Conservation (phyloP, 2,329 filamentous ascomycete genomes). For the Bimuria novae-zelandiae region DNA sequence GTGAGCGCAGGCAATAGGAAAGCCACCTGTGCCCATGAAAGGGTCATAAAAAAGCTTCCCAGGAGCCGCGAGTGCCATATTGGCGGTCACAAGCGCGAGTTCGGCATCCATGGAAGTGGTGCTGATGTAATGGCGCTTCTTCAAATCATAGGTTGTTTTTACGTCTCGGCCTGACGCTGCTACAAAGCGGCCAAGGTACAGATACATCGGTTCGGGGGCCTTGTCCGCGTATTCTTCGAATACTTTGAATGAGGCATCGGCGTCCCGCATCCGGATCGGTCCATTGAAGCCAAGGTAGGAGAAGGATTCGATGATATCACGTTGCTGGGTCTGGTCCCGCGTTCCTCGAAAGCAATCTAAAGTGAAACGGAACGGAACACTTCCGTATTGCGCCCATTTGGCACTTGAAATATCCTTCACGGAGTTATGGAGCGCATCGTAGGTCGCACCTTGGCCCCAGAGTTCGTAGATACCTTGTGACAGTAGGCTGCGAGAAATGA, state of each 20-base stretch:
- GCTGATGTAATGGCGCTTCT: conserved; percentile 90
- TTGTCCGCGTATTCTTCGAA: conserved; percentile 77
- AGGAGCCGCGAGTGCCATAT: conserved; percentile 79
- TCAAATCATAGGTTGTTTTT: conserved; percentile 79
- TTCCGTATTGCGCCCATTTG: conserved; percentile 69
- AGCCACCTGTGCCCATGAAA: conserved; percentile 93
- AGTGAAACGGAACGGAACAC: conserved; percentile 77
- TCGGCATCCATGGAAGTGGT: conserved; percentile 98
- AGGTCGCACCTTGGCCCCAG: conserved; percentile 75
- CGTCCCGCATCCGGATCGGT: conserved; percentile 72
- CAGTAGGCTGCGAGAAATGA: conserved; percentile 79
- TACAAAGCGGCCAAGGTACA: conserved; percentile 76
- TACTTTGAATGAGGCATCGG: conserved; percentile 74
- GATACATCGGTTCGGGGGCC: conserved; percentile 56
- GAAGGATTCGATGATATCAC: conserved; percentile 82
- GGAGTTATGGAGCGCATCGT: conserved; percentile 70
- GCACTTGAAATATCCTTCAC: conserved; percentile 63
- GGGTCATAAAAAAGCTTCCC: conserved; percentile 92
- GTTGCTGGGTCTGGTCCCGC: conserved; percentile 65
- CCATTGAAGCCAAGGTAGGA: conserved; percentile 77
- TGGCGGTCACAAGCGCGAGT: conserved; percentile 86
- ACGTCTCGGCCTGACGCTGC: conserved; percentile 69
- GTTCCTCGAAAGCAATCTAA: conserved; percentile 83
- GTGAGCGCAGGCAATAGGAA: conserved; percentile 85
- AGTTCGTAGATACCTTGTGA: conserved; percentile 84